Evolutionary conservation across 768 basidiomycete species (phyloP).

Genomic region (Tubosaeta brunneosetosa): DNA sequence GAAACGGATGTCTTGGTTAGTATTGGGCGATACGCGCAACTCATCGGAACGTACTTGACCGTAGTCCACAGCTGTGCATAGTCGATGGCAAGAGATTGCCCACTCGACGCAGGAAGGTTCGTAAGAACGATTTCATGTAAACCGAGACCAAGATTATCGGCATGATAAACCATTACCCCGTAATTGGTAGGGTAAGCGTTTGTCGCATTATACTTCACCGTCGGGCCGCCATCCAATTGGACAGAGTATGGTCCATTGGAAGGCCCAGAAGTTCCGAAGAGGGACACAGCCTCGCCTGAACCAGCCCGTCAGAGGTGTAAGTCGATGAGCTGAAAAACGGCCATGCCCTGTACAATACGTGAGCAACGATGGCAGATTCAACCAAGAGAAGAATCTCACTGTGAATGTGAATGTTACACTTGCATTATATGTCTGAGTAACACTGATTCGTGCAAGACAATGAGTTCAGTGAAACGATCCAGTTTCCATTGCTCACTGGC

Average conservation of each 20-base stretch:
- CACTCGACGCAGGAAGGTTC: conserved; percentile 23
- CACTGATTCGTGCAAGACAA: conserved; percentile 19
- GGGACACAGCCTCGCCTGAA: conserved; percentile 39
- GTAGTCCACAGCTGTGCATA: conserved; percentile 28
- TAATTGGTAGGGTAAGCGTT: conserved; percentile 17
- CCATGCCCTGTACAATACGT: conserved; percentile 19
- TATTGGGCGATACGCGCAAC: neutral
- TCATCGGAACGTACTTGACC: conserved; percentile 12
- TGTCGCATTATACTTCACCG: conserved; percentile 18
- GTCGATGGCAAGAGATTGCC: conserved; percentile 29
- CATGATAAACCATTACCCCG: conserved; percentile 32
- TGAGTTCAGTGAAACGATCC: neutral
- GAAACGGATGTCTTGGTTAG: neutral
- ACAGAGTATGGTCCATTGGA: conserved; percentile 32
- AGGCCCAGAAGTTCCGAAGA: conserved; percentile 42
- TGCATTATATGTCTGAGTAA: conserved; percentile 33
- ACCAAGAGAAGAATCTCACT: conserved; percentile 24
- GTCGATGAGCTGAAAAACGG: neutral
- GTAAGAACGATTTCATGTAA: conserved; percentile 32
- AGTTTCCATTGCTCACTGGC: conserved; percentile 31
- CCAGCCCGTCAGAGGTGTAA: neutral
- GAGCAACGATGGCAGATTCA: conserved; percentile 1
- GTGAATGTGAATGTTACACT: conserved; percentile 36
- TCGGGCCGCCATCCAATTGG: conserved; percentile 33
- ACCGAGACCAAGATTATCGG: conserved; percentile 37